These are phyloP conservation scores for Oehlia diaphana DNA, from an alignment of 192 early-diverging fungal genomes.

Conservation along the genomic window DNA sequence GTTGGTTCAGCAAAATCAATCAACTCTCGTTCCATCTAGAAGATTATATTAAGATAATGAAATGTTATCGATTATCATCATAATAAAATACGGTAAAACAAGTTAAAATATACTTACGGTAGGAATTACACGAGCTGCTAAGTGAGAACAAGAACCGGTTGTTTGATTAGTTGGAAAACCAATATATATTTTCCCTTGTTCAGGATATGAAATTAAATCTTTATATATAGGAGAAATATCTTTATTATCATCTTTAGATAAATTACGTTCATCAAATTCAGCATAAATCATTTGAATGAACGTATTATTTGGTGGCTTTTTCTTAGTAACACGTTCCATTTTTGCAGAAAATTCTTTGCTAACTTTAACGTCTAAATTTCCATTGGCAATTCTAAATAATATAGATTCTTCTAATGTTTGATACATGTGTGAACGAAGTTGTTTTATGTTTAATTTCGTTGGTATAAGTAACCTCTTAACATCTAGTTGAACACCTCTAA, in stretches of 20 bases:
- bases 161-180: constrained; percentile 92
- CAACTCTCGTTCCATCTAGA: constrained; percentile 66
- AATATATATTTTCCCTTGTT: constrained; percentile 86
- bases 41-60: no score
- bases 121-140: constrained; percentile 83
- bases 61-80: no score
- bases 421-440: background rate
- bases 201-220: constrained; percentile 67
- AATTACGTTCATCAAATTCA: constrained; percentile 73
- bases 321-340: constrained; percentile 90
- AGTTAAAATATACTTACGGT: constrained; percentile 48
- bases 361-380: constrained; percentile 55
- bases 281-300: constrained; percentile 71
- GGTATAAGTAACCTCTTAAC: constrained; percentile 43
- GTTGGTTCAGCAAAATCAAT: constrained; percentile 87
- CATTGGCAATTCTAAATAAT: constrained; percentile 72
- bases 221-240: constrained; percentile 55
- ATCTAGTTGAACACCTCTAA: constrained; percentile 59
- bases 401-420: constrained; percentile 49
- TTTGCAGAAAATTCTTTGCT: constrained; percentile 58
- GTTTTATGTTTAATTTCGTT: background rate
- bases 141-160: constrained; percentile 75
- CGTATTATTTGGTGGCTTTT: constrained; percentile 72
- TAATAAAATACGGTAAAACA: no score
- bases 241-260: background rate